Evolutionary conservation across 345 rosid species (phyloP).

Genomic region (Hypericum perforatum): DNA sequence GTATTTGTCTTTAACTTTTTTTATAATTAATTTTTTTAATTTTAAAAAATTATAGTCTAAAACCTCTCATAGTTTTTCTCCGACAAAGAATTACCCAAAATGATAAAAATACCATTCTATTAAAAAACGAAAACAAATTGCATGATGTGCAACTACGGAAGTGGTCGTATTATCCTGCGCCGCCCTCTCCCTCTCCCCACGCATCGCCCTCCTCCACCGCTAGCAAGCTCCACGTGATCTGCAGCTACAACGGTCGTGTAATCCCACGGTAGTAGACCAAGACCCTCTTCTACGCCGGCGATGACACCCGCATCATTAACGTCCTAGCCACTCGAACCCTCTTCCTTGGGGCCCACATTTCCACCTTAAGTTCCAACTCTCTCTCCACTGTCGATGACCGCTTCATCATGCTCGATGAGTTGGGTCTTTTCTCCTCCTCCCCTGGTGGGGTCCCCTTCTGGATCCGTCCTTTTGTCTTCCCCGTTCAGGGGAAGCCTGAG

Average conservation of each 20-base stretch:
- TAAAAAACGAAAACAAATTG: no score
- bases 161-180: no score
- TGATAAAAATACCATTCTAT: no score
- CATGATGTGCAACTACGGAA: no score
- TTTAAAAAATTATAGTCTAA: no score
- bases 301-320: conserved; percentile 44
- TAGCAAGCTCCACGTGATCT: conserved; percentile 57
- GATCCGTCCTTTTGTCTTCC: conserved; percentile 21
- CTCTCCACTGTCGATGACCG: conserved; percentile 39
- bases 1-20: no score
- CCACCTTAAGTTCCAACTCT: conserved; percentile 40
- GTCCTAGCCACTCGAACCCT: conserved; percentile 13
- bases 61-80: no score
- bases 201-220: background rate
- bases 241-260: conserved; percentile 71
- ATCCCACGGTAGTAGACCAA: conserved; percentile 39
- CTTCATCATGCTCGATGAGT: conserved; percentile 33
- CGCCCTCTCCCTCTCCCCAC: no score
- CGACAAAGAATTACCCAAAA: no score
- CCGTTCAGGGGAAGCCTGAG: no score
- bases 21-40: no score
- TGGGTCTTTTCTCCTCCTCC: conserved; percentile 16
- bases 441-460: conserved; percentile 22
- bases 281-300: conserved; percentile 35
- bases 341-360: conserved; percentile 28